Evolutionary conservation across 2,329 filamentous ascomycete species (phyloP).

Genomic region (Pestalotiopsis sp.): DNA sequence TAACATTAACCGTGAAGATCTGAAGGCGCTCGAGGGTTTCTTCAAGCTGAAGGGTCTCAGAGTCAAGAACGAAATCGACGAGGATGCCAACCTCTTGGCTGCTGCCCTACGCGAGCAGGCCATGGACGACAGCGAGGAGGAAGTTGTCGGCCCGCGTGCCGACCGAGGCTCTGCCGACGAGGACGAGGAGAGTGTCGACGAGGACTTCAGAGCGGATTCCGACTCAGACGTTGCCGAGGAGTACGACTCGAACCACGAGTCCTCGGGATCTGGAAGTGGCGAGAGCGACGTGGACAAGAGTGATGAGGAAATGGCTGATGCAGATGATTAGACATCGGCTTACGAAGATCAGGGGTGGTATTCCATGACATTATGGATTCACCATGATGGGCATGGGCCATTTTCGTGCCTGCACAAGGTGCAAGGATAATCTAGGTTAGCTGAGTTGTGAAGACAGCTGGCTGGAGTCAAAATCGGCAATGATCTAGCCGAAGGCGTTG

Average conservation of each 20-base stretch:
- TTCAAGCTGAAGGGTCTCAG: slow-evolving; percentile 95
- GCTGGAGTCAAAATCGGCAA: background rate
- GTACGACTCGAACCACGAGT: slow-evolving; percentile 89
- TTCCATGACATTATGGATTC: background rate
- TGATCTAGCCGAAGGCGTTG: background rate
- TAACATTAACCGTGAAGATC: slow-evolving; percentile 98
- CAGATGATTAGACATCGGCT: slow-evolving; percentile 40
- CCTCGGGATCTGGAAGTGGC: slow-evolving; percentile 71
- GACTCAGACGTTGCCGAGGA: slow-evolving; percentile 97
- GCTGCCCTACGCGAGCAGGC: slow-evolving; percentile 83
- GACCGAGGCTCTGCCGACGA: slow-evolving; percentile 93
- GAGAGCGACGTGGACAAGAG: slow-evolving; percentile 62
- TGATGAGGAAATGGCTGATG: slow-evolving; percentile 55
- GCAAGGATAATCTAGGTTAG: slow-evolving; percentile 29
- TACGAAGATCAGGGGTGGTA: background rate
- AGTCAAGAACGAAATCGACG: slow-evolving; percentile 98
- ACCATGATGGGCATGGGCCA: background rate
- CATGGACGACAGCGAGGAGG: slow-evolving; percentile 71
- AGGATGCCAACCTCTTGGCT: slow-evolving; percentile 81
- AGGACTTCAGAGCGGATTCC: slow-evolving; percentile 91
- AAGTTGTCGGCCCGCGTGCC: slow-evolving; percentile 68
- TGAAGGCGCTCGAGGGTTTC: slow-evolving; percentile 94
- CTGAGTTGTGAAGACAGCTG: background rate
- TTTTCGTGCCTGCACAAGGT: slow-evolving; percentile 32
- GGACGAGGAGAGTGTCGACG: slow-evolving; percentile 92